Evolutionary conservation across 2,329 filamentous ascomycete species (phyloP).

Genomic region (Fonsecaea nubica): DNA sequence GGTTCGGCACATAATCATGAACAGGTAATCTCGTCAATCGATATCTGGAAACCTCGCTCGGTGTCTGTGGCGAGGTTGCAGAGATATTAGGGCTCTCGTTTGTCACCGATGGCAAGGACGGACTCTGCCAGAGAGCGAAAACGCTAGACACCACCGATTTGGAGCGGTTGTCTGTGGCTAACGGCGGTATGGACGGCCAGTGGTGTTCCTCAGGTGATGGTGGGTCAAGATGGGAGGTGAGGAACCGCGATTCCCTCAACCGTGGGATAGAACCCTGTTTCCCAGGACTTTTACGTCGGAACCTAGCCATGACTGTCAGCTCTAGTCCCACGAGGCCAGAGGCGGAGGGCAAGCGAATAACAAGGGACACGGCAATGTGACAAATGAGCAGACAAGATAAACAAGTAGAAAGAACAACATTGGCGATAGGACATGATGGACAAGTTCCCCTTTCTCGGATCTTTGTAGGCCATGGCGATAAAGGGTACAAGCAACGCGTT

Average conservation of each 20-base stretch:
- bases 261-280: slow-evolving; percentile 22
- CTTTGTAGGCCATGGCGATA: slow-evolving; percentile 11
- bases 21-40: slow-evolving; percentile 22
- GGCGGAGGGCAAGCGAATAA: background rate
- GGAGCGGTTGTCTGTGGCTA: slow-evolving; percentile 19
- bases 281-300: slow-evolving; percentile 31
- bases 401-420: background rate
- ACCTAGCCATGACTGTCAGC: slow-evolving; percentile 35
- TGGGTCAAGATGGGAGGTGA: slow-evolving; percentile 34
- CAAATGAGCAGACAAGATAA: slow-evolving; percentile 9
- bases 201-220: slow-evolving; percentile 33
- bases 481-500: slow-evolving; percentile 14
- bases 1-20: slow-evolving; percentile 21
- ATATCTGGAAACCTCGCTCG: slow-evolving; percentile 32
- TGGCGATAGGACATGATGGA: slow-evolving; percentile 16
- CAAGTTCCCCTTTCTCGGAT: slow-evolving; percentile 8
- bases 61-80: slow-evolving; percentile 22
- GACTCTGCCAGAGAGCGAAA: slow-evolving; percentile 31
- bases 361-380: slow-evolving; percentile 2
- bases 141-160: slow-evolving; percentile 16
- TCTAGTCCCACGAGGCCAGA: background rate
- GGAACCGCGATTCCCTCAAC: slow-evolving; percentile 20
- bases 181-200: slow-evolving; percentile 29
- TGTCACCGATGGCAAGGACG: slow-evolving; percentile 24
- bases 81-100: slow-evolving; percentile 17